Percentiles rank a stretch among this genome's conserved stretches.
These are phyloP conservation scores for Phyllachora maydis DNA, from an alignment of 2,329 filamentous ascomycete species.

Conservation along the genomic window DNA sequence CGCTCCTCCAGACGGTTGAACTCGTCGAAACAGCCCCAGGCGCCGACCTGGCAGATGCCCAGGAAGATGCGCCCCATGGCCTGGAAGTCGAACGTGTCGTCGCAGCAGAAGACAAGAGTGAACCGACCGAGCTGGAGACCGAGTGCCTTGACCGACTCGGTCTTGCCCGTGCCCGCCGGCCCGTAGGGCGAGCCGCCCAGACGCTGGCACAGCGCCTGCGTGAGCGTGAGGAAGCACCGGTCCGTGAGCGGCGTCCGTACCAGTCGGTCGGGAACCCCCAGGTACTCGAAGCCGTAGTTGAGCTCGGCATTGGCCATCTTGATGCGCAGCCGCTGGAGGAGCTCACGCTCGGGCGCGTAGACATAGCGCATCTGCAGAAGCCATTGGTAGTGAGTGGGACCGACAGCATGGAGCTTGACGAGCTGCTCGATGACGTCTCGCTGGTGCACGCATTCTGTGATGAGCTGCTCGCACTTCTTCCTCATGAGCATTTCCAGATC, in stretches of 20 bases:
- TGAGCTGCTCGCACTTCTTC: constrained; percentile 96
- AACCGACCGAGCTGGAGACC: constrained; percentile 93
- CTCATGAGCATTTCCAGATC: constrained; percentile 73
- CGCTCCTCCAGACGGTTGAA: constrained; percentile 98
- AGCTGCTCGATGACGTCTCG: constrained; percentile 84
- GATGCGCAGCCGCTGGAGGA: constrained; percentile 63
- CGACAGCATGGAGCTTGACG: constrained; percentile 50
- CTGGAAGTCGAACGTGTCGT: constrained; percentile 98
- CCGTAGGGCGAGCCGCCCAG: constrained; percentile 95
- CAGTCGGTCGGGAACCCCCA: constrained; percentile 88
- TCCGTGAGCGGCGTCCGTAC: constrained; percentile 94
- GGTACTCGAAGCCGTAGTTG: constrained; percentile 93
- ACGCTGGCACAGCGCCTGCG: constrained; percentile 83
- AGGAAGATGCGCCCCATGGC: constrained; percentile 99
- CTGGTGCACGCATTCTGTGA: constrained; percentile 97
- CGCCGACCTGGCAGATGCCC: constrained; percentile 95
- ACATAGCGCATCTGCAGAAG: constrained; percentile 93
- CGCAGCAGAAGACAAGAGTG: constrained; percentile 96
- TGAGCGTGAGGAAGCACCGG: constrained; percentile 93
- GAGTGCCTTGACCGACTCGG: constrained; percentile 94
- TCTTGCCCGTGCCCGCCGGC: constrained; percentile 95
- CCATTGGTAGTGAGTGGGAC: constrained; percentile 74
- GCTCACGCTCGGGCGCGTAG: constrained; percentile 65
- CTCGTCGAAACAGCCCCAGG: constrained; percentile 99
- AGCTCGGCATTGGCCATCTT: constrained; percentile 94